These are phyloP conservation scores for Brassica rapa DNA, from an alignment of 345 rosid species.

Conservation along the genomic window DNA sequence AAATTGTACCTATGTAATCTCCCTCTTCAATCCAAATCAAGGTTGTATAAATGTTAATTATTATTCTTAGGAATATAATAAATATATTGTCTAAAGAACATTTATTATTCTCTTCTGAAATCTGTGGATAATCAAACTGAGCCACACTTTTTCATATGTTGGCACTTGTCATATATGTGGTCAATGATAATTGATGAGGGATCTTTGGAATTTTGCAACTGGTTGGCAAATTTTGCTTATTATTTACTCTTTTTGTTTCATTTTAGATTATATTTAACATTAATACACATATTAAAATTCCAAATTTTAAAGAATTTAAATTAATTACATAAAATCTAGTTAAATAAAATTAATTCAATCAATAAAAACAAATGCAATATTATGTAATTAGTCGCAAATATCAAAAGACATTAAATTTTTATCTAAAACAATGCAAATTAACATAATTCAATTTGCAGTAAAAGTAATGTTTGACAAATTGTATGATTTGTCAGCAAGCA, in stretches of 20 bases:
- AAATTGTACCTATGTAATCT: not conserved
- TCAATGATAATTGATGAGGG: not conserved
- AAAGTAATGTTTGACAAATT: too few relatives aligned
- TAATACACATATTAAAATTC: not conserved
- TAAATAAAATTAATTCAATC: not conserved
- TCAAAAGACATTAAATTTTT: too few relatives aligned
- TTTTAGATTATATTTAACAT: not conserved
- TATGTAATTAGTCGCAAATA: too few relatives aligned
- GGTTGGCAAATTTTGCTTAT: not conserved
- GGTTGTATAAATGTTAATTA: not conserved
- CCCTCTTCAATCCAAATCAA: not conserved
- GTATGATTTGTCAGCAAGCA: too few relatives aligned
- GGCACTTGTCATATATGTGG: not conserved
- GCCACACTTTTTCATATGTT: not conserved
- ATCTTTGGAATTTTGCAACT: not conserved
- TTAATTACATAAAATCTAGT: too few relatives aligned
- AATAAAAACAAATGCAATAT: too few relatives aligned
- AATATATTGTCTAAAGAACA: not conserved
- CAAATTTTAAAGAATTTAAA: not conserved
- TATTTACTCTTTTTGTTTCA: not conserved
- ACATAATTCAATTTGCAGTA: too few relatives aligned
- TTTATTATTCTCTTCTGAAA: not conserved
- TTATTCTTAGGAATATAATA: not conserved
- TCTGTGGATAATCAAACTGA: slow-evolving; percentile 6
- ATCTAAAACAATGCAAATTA: too few relatives aligned